Evolutionary conservation across 495 filamentous ascomycete genomes (phyloP), one percentile per base, ranked within the genome.

Genomic region (Daldinia grandis): DNA sequence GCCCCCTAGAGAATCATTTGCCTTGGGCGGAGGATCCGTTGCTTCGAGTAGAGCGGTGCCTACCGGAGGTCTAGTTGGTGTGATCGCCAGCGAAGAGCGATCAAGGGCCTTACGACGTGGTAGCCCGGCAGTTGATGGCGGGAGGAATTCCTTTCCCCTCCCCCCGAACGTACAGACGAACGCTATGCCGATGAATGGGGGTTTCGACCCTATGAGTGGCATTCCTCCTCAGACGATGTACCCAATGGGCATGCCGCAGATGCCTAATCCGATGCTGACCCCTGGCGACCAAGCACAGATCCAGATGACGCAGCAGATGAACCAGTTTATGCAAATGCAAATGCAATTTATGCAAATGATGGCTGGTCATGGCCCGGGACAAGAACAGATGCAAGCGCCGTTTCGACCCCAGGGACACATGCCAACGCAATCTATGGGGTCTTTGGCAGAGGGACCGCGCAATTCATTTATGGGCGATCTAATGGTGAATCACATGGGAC

Each of bases 271-370:
- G 28, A 74, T 82, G 81, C 78, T 89, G 28, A 83, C 85, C 27
- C 83, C 91, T 19, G 87, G 87, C 4, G 92, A 95, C 69, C 91
- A 92, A 72, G 90, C 90, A 17, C 91, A 93, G 66, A 84, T 94
- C 50, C 90, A 97, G 74, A 90, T 97, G 82, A 89, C 88, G 27
- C 91, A 94, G 72, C 92, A 96, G 76, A 96, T 97, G 93, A 85
- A 87, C 25, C 87, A 90, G 71, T 94, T 95, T 82, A 93, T 95
- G 90, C 90, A 93, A 74, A 93, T 96, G 90, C 93, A 96, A 76
- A 94, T 97, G 90, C 91, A 95, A 63, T 91, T 93, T 83, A 93
- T 94, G 88, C 90, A 93, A 63, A 90, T 94, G 86, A 89, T 91
- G 85, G 81, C 83, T 53, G 38, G 66, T 25, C 73, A 64, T 38